Evolutionary conservation across 2,329 filamentous ascomycete species (phyloP).

Genomic region (Penicillium verrucosum): DNA sequence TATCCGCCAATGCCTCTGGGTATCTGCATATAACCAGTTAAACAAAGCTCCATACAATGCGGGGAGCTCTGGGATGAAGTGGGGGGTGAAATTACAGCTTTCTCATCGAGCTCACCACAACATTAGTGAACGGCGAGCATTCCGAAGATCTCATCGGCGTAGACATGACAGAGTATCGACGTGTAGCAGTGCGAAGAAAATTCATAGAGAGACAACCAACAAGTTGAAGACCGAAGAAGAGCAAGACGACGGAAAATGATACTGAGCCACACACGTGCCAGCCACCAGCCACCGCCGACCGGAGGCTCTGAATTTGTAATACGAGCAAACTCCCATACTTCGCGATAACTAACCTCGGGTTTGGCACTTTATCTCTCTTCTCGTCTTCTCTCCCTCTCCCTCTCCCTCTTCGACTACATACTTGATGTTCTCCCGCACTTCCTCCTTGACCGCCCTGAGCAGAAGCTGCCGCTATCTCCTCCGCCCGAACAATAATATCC

Average conservation of each 20-base stretch:
- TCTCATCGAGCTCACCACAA: slow-evolving; percentile 75
- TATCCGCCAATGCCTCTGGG: slow-evolving; percentile 83
- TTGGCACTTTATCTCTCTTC: not conserved
- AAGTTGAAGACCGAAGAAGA: not conserved
- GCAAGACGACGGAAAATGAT: not conserved
- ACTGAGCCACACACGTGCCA: slow-evolving; percentile 18
- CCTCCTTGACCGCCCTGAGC: slow-evolving; percentile 32
- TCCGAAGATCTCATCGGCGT: slow-evolving; percentile 27
- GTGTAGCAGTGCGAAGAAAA: slow-evolving; percentile 17
- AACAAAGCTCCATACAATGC: slow-evolving; percentile 7
- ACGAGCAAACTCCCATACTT: slow-evolving; percentile 8
- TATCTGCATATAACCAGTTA: slow-evolving; percentile 58
- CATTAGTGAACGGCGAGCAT: slow-evolving; percentile 60
- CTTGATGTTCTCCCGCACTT: slow-evolving; percentile 41
- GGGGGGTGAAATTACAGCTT: slow-evolving; percentile 60
- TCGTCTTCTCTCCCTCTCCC: not conserved
- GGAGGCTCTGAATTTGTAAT: slow-evolving; percentile 24
- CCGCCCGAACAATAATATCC: slow-evolving; percentile 25
- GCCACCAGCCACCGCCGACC: slow-evolving; percentile 22
- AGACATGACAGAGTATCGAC: slow-evolving; percentile 35
- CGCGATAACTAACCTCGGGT: slow-evolving; percentile 15
- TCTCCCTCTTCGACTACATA: slow-evolving; percentile 9
- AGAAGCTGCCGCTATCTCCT: slow-evolving; percentile 41
- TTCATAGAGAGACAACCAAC: slow-evolving; percentile 20
- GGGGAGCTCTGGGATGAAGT: slow-evolving; percentile 6